Evolutionary conservation across 2,329 filamentous ascomycete genomes (phyloP), one percentile per base, ranked within the genome.

Genomic region (Calonectria crousiana): DNA sequence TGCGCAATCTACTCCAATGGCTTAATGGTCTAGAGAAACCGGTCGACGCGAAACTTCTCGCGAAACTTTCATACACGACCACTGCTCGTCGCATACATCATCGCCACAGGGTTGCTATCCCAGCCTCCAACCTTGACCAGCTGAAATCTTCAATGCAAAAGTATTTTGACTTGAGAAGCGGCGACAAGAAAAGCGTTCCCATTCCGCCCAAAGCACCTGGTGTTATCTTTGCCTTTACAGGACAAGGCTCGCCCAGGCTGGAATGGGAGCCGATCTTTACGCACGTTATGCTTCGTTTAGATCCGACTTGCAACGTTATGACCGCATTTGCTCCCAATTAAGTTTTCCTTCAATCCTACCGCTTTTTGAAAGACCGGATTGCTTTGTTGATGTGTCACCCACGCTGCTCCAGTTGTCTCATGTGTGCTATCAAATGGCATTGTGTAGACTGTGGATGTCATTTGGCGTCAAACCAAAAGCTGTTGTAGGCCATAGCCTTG

Each of bases 61-160:
- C 88, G 87, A 75, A 88, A 87, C 67, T 88, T 92, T 44, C 86
- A 91, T 36, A 89, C 80, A 77, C 77, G 80, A 93, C 75, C 0
- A 76, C 76, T 1, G 79, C 79, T 2, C 78, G 80, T 0, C 80
- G 80, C 8, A 75, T 76, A 1, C 80, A 82, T 8, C 74, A 81
- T 1, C 74, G 88, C 77, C 90, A 88, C 85, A 88, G 91, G 32
- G 86, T 91, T 81, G 74, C 77, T 2, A 5, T 77, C 30, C 18
- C 66, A 0, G 73, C 34, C 34, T 9, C 34, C 9, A 11, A 11
- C 13, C 34, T 36, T 6, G 34, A 36, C 34, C 2, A 2, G 34
- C 34, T 36, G 10, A 2, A 13, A 2, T 2, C 8, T 36, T 36
- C 34, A 36, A 10, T 36, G 34, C 6, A 36, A 13, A 36, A 36